Percentiles rank a stretch among this genome's conserved stretches.
Evolutionary conservation across 768 basidiomycete genomes (phyloP).

Genomic region (Suillus ampliporus): DNA sequence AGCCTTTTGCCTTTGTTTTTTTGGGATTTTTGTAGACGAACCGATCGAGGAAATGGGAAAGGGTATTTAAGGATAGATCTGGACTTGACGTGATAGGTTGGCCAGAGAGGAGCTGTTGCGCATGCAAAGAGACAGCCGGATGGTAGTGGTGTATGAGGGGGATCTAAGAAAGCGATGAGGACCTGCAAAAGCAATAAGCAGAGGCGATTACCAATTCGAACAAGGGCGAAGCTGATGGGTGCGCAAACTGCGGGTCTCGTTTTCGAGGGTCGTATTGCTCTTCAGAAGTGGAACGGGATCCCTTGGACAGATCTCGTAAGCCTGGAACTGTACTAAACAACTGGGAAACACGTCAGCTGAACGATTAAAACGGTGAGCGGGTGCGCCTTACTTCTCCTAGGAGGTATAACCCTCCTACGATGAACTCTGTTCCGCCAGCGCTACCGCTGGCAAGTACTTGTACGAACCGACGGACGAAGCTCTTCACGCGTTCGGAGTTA

Average conservation of each 20-base stretch:
- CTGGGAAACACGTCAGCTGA: slow-evolving; percentile 34
- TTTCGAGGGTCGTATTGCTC: slow-evolving; percentile 82
- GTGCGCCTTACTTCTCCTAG: slow-evolving; percentile 76
- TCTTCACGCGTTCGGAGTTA: slow-evolving; percentile 67
- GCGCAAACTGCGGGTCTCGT: slow-evolving; percentile 86
- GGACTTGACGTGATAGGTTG: slow-evolving; percentile 81
- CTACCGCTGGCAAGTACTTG: slow-evolving; percentile 78
- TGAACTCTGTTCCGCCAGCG: slow-evolving; percentile 81
- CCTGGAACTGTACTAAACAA: slow-evolving; percentile 55
- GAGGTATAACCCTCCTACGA: slow-evolving; percentile 86
- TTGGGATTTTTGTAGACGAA: slow-evolving; percentile 98
- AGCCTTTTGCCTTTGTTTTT: slow-evolving; percentile 71
- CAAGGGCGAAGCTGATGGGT: slow-evolving; percentile 77
- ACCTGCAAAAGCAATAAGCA: slow-evolving; percentile 1
- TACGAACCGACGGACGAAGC: slow-evolving; percentile 82
- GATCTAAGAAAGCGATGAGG: slow-evolving; percentile 47
- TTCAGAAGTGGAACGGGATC: slow-evolving; percentile 32
- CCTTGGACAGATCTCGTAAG: slow-evolving; percentile 51
- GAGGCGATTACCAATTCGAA: slow-evolving; percentile 82
- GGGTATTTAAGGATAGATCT: slow-evolving; percentile 91
- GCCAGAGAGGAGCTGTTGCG: slow-evolving; percentile 75
- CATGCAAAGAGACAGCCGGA: slow-evolving; percentile 86
- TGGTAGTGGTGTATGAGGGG: slow-evolving; percentile 89
- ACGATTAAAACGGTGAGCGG: not conserved
- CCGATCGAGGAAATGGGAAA: slow-evolving; percentile 94